Percentiles rank a stretch among this genome's conserved stretches.
Evolutionary conservation across 2,329 filamentous ascomycete species (phyloP).

Genomic region (Xylaria sp.): DNA sequence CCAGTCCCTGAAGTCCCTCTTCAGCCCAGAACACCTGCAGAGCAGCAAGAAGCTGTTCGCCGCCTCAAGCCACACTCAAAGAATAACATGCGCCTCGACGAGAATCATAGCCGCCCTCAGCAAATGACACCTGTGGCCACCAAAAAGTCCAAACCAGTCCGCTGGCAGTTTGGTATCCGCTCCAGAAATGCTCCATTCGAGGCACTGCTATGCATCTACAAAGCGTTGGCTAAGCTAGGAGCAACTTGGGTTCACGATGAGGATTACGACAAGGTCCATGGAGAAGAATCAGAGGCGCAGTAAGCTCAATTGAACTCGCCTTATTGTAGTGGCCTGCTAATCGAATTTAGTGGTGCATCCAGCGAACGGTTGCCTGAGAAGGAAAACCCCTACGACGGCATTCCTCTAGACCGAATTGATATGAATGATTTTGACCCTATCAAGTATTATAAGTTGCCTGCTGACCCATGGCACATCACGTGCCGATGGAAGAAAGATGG

Average conservation of each 20-base stretch:
- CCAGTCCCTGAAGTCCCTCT: slow-evolving; percentile 61
- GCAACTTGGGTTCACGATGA: slow-evolving; percentile 85
- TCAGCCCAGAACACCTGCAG: slow-evolving; percentile 70
- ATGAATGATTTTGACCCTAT: slow-evolving; percentile 60
- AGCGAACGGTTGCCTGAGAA: slow-evolving; percentile 27
- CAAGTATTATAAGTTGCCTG: slow-evolving; percentile 83
- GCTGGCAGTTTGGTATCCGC: slow-evolving; percentile 98
- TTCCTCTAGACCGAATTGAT: slow-evolving; percentile 48
- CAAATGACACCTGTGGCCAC: slow-evolving; percentile 71
- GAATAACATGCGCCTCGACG: slow-evolving; percentile 75
- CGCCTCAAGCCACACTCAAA: slow-evolving; percentile 87
- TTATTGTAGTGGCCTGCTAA: slow-evolving; percentile 7
- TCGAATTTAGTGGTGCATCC: slow-evolving; percentile 38
- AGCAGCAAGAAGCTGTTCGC: slow-evolving; percentile 83
- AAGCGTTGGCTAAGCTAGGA: slow-evolving; percentile 86
- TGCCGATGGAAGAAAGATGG: slow-evolving; percentile 89
- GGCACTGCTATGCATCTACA: slow-evolving; percentile 94
- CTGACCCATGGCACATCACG: slow-evolving; percentile 94
- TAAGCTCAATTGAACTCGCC: slow-evolving; percentile 43
- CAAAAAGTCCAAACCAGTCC: slow-evolving; percentile 82
- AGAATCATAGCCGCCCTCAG: slow-evolving; percentile 67
- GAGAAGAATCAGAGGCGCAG: slow-evolving; percentile 57
- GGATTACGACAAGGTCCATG: slow-evolving; percentile 62
- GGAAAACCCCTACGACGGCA: slow-evolving; percentile 47
- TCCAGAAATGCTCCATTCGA: slow-evolving; percentile 94